Percentiles rank a stretch among this genome's conserved stretches.
Conservation (phyloP, 2,329 filamentous ascomycete species). For the Ceratocystis huliohia region DNA sequence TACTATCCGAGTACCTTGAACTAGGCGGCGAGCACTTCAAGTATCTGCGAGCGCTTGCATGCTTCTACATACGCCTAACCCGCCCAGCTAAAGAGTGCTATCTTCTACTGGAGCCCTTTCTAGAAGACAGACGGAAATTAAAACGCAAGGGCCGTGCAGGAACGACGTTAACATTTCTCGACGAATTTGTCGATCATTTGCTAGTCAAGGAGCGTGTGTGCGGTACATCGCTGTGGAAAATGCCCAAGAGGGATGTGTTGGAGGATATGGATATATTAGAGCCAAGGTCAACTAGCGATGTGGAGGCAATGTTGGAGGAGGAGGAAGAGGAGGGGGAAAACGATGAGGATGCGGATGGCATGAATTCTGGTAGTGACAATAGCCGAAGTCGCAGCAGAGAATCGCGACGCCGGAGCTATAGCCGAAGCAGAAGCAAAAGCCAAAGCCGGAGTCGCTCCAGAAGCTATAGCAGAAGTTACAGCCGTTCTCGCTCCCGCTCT, state of each 20-base stretch:
- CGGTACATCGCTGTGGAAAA: slow-evolving; percentile 82
- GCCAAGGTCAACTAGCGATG: slow-evolving; percentile 65
- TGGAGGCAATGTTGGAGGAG: slow-evolving; percentile 57
- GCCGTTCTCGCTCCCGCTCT: slow-evolving; percentile 5
- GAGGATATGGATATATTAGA: slow-evolving; percentile 86
- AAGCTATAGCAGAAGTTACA: slow-evolving; percentile 21
- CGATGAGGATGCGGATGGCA: slow-evolving; percentile 24
- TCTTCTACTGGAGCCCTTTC: slow-evolving; percentile 62
- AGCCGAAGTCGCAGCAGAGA: slow-evolving; percentile 9
- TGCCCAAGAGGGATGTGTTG: slow-evolving; percentile 66
- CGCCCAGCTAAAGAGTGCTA: slow-evolving; percentile 74
- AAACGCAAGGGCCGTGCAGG: slow-evolving; percentile 61
- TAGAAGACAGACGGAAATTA: slow-evolving; percentile 75
- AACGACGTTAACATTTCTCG: slow-evolving; percentile 66
- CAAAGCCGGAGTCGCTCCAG: slow-evolving; percentile 22
- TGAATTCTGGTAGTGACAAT: slow-evolving; percentile 22
- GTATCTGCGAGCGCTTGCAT: slow-evolving; percentile 78
- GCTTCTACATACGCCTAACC: slow-evolving; percentile 87
- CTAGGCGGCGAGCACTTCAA: slow-evolving; percentile 66
- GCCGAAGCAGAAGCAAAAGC: slow-evolving; percentile 21
- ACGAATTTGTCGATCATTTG: slow-evolving; percentile 88
- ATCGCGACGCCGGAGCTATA: slow-evolving; percentile 8
- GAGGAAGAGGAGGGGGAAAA: slow-evolving; percentile 31
- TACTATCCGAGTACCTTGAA: slow-evolving; percentile 67
- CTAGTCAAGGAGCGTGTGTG: slow-evolving; percentile 81